These are phyloP conservation scores for Ogataea nakhonphanomensis DNA, from an alignment of 805 yeast species.

Conservation along the genomic window DNA sequence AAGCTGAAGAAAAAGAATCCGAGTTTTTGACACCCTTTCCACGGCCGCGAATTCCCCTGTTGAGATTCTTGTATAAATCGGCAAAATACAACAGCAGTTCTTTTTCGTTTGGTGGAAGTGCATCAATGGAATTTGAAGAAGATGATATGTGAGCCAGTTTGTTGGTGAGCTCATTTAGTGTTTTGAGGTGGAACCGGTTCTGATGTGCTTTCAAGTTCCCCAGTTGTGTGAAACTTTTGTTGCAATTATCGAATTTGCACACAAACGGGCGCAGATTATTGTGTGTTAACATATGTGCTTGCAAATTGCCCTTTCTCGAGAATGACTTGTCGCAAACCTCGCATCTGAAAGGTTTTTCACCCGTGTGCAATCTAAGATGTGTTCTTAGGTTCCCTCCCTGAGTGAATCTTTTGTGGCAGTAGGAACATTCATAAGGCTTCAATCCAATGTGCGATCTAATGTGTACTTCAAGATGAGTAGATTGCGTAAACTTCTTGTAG, in stretches of 20 bases:
- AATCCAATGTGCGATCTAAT: conserved; percentile 82
- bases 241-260: conserved; percentile 79
- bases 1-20: conserved; percentile 1
- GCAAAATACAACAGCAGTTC: conserved; percentile 75
- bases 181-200: conserved; percentile 76
- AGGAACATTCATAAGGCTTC: conserved; percentile 77
- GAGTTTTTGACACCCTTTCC: conserved; percentile 46
- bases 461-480: conserved; percentile 91
- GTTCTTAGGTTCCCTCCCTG: conserved; percentile 90
- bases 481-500: conserved; percentile 74
- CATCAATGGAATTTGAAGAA: conserved; percentile 40
- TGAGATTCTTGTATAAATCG: conserved; percentile 78
- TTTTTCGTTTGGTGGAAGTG: conserved; percentile 58
- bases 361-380: conserved; percentile 82
- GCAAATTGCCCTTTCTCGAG: conserved; percentile 87
- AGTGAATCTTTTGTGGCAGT: conserved; percentile 77
- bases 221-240: conserved; percentile 82
- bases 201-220: conserved; percentile 95
- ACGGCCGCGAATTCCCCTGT: conserved; percentile 88
- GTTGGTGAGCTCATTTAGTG: conserved; percentile 64
- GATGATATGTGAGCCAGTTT: conserved; percentile 58
- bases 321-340: conserved; percentile 71
- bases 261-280: conserved; percentile 71
- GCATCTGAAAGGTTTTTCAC: conserved; percentile 87
- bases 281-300: conserved; percentile 84